These are phyloP conservation scores for Cocos nucifera DNA, from an alignment of 176 grass and related monocot genomes.

Conservation along the genomic window DNA sequence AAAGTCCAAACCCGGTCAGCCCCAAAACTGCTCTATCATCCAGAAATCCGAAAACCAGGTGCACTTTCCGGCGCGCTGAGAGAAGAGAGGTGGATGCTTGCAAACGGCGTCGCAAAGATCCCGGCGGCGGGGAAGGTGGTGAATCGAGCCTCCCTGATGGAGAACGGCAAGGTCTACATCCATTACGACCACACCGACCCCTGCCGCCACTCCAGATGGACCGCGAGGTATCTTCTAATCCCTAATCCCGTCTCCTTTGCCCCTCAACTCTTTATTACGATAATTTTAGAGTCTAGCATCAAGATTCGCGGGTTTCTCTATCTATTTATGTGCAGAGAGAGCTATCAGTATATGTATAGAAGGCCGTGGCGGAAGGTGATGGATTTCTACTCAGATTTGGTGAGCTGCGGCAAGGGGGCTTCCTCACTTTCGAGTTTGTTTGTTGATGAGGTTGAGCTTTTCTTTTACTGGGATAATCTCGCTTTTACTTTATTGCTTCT, in stretches of 20 bases:
- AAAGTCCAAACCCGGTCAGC: too few relatives aligned
- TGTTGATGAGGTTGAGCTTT: slow-evolving; percentile 25
- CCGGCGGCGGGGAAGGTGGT: slow-evolving; percentile 22
- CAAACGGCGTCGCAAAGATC: slow-evolving; percentile 31
- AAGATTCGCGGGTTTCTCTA: not conserved
- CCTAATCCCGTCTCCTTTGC: too few relatives aligned
- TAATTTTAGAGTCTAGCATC: not conserved
- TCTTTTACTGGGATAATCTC: not conserved
- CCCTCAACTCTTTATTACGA: slow-evolving; percentile 7
- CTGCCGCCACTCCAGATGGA: slow-evolving; percentile 64
- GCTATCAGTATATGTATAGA: slow-evolving; percentile 64
- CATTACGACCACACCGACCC: slow-evolving; percentile 77
- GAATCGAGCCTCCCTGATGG: slow-evolving; percentile 21
- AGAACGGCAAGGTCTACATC: slow-evolving; percentile 38
- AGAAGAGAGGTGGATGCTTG: slow-evolving; percentile 24
- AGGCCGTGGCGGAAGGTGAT: slow-evolving; percentile 66
- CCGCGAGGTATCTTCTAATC: slow-evolving; percentile 27
- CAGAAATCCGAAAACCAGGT: too few relatives aligned
- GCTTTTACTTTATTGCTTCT: not conserved
- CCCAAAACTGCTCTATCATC: too few relatives aligned
- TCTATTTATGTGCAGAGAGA: slow-evolving; percentile 38
- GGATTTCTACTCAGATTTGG: slow-evolving; percentile 62
- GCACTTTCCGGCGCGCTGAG: too few relatives aligned
- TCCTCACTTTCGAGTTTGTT: slow-evolving; percentile 47
- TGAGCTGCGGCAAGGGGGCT: slow-evolving; percentile 32